Evolutionary conservation across 192 early-diverging fungal genomes (phyloP).

Genomic region (Backusella mclennaniae): DNA sequence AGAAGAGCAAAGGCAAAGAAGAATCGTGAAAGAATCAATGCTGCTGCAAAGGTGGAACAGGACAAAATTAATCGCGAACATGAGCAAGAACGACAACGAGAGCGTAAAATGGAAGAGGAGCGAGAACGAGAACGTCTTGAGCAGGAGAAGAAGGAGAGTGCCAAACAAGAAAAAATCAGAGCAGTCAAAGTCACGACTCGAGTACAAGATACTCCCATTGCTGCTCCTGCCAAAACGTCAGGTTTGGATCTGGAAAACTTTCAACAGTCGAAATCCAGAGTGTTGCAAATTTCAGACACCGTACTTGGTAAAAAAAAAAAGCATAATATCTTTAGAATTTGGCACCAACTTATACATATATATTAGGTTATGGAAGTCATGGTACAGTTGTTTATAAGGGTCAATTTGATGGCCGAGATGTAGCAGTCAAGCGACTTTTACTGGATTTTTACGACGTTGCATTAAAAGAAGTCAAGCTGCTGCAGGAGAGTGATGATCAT

Average conservation of each 20-base stretch:
- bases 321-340: not conserved
- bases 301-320: slow-evolving; percentile 20
- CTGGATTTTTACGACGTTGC: slow-evolving; percentile 97
- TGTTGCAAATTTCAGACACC: slow-evolving; percentile 23
- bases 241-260: slow-evolving; percentile 20
- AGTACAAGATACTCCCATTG: not conserved
- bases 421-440: slow-evolving; percentile 92
- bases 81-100: not conserved
- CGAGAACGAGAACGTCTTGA: not conserved
- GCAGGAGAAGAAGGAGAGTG: not conserved
- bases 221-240: not conserved
- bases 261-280: slow-evolving; percentile 10
- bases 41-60: not conserved
- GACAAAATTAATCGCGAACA: slow-evolving; percentile 1
- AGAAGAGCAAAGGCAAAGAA: slow-evolving; percentile 12
- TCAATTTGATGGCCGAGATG: slow-evolving; percentile 85
- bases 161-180: not conserved
- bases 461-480: slow-evolving; percentile 86
- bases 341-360: not conserved
- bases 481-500: slow-evolving; percentile 93
- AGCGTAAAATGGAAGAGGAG: not conserved
- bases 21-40: not conserved
- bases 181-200: not conserved
- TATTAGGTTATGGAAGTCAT: slow-evolving; percentile 88
- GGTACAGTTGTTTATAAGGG: slow-evolving; percentile 97